Base-by-base conservation (phyloP, 2,329 filamentous ascomycete species). In the Microsporum canis region DNA sequence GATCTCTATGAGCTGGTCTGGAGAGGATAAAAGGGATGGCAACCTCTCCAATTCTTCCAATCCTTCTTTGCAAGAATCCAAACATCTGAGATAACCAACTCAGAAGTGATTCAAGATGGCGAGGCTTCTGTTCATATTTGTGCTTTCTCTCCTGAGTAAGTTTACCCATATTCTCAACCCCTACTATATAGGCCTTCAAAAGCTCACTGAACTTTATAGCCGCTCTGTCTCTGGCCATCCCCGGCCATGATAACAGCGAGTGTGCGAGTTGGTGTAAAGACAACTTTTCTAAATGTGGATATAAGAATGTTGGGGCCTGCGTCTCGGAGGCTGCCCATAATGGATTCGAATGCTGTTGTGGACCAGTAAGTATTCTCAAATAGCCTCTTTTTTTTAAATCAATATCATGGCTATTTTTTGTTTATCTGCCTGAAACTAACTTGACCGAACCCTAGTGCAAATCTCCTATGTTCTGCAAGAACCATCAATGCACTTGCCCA, bases 201-300 rank as follows among this genome's bases (percentile, higher is more conserved):
- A 5, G 14, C 31, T 55, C 17, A 55, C 14, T 55, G 51, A 55
- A 34, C n/a, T n/a, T n/a, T 17, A 55, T 36, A 55, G 51, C 14
- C 51, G 51, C 51, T 12, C 1, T 55, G 31, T 17, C 51, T 55
- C 36, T 55, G 51, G 51, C 51, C 31, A 36, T 55, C 33, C 51
- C 51, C 14, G 51, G 51, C 31, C 51, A 55, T 23, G 51, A 55
- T 7, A 55, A 55, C 33, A 34, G 31, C 31, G 51, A 55, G n/a
- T 55, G 51, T 36, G 10, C 51, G 6, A 14, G 3, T 31, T 55
- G 51, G 51, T 55, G 51, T 17, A n/a, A 55, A 34, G 51, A 55
- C 51, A 55, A 55, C n/a, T 55, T 12, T 55, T n/a, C 51, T n/a
- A 55, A 55, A 17, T 55, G 51, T 27, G 51, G 51, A 34, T 55